These are phyloP conservation scores for Alternaria gaisen DNA, from an alignment of 2,329 filamentous ascomycete genomes.

Conservation along the genomic window DNA sequence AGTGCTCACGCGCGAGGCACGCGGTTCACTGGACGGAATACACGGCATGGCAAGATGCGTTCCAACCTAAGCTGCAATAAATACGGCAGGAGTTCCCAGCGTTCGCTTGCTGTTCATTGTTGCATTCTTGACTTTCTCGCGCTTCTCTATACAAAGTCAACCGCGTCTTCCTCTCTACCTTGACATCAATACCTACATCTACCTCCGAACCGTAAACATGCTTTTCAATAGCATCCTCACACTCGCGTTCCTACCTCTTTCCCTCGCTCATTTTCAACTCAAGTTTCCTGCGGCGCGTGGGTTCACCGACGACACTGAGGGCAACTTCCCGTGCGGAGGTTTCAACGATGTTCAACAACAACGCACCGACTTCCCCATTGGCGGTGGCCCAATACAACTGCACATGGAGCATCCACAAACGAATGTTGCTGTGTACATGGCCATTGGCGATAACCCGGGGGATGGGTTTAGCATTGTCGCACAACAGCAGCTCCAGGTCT, in stretches of 20 bases:
- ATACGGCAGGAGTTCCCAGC: slow-evolving; percentile 33
- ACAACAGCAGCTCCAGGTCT: slow-evolving; percentile 66
- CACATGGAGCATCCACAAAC: slow-evolving; percentile 62
- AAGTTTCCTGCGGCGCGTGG: slow-evolving; percentile 62
- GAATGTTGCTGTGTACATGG: slow-evolving; percentile 63
- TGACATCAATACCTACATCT: slow-evolving; percentile 5
- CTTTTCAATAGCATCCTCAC: slow-evolving; percentile 47
- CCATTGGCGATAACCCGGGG: slow-evolving; percentile 61
- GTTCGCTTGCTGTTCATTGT: slow-evolving; percentile 2
- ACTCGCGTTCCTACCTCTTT: slow-evolving; percentile 55
- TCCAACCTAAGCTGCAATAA: slow-evolving; percentile 35
- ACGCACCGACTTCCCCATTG: slow-evolving; percentile 60
- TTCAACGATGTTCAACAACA: slow-evolving; percentile 54
- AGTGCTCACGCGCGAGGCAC: slow-evolving; percentile 35
- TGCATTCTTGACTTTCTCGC: slow-evolving; percentile 7
- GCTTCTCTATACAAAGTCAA: not conserved
- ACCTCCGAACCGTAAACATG: slow-evolving; percentile 35
- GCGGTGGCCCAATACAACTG: slow-evolving; percentile 62
- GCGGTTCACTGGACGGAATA: slow-evolving; percentile 35
- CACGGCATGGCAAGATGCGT: slow-evolving; percentile 31
- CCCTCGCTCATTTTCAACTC: slow-evolving; percentile 66
- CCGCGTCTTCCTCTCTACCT: not conserved
- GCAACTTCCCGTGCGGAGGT: slow-evolving; percentile 61
- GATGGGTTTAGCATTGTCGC: slow-evolving; percentile 75
- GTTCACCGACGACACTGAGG: slow-evolving; percentile 57